A percentile compares a stretch with the other conserved stretches of the same genome.
phyloP scores from a whole-genome alignment of 176 grass and related monocot genomes.

The Carex littledalei region DNA sequence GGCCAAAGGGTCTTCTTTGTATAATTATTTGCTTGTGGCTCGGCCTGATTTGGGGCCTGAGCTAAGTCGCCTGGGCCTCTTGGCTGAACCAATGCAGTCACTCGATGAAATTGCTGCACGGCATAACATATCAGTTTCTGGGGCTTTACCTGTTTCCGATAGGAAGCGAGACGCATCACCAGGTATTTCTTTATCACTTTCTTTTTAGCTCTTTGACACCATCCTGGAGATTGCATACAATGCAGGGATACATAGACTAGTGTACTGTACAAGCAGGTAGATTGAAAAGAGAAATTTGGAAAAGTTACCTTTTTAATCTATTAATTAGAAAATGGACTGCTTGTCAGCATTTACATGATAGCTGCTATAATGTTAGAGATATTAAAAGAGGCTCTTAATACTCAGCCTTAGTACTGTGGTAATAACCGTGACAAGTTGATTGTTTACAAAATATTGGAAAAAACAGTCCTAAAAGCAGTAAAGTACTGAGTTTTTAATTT shows the following conservation, averaged over 20 bases:
- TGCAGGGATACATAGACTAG: not conserved
- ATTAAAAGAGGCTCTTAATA: not conserved
- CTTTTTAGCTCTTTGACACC: constrained; percentile 20
- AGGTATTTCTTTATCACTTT: constrained; percentile 40
- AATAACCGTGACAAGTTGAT: not conserved
- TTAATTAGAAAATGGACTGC: not conserved
- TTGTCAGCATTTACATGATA: not conserved
- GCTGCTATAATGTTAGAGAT: not conserved
- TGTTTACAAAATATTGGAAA: not conserved
- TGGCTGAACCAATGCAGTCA: constrained; percentile 89
- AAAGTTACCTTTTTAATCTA: not conserved
- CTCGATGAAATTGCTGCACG: constrained; percentile 70
- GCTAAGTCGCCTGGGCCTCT: constrained; percentile 58
- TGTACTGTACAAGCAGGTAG: not conserved
- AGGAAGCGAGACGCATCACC: constrained; percentile 40
- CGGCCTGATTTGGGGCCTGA: constrained; percentile 53
- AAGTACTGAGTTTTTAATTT: not conserved
- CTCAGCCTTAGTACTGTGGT: not conserved
- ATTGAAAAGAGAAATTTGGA: not conserved
- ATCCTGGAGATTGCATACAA: not conserved
- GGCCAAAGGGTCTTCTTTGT: constrained; percentile 86
- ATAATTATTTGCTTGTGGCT: constrained; percentile 85
- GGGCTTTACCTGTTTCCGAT: constrained; percentile 35
- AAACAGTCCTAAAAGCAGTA: not conserved
- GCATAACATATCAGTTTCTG: constrained; percentile 45